phyloP scores from a whole-genome alignment of 208 protist genomes.

The Kentomonas sorsogonicus region DNA sequence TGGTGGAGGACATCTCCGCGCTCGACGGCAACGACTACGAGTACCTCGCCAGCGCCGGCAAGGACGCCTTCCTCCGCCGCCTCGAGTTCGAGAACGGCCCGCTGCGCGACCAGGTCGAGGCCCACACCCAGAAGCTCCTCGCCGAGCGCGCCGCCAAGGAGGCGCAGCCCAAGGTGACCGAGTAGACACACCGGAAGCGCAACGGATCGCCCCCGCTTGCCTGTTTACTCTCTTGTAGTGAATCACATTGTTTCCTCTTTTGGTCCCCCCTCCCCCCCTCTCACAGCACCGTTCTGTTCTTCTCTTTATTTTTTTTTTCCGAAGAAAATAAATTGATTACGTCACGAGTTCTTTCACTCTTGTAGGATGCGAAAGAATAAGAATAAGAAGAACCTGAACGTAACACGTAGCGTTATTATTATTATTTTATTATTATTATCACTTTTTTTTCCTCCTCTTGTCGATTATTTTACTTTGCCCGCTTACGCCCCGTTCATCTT shows the following conservation, averaged over 20 bases:
- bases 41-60: constrained; percentile 77
- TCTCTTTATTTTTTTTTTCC: constrained; percentile 7
- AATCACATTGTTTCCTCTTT: neutral
- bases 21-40: constrained; percentile 90
- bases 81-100: constrained; percentile 92
- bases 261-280: neutral
- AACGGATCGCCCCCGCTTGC: too few relatives aligned
- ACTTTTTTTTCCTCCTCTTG: too few relatives aligned
- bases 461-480: too few relatives aligned
- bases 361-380: constrained; percentile 2
- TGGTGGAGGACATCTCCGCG: constrained; percentile 79
- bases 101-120: constrained; percentile 89
- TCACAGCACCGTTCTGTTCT: constrained; percentile 5
- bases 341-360: too few relatives aligned
- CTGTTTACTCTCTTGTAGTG: too few relatives aligned
- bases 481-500: too few relatives aligned
- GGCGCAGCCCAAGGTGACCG: constrained; percentile 24
- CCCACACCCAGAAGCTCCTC: constrained; percentile 81
- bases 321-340: too few relatives aligned
- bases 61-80: constrained; percentile 90
- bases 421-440: too few relatives aligned
- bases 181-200: neutral
- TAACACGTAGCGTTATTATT: neutral
- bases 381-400: constrained; percentile 14
- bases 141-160: constrained; percentile 57